Conservation (phyloP, 148 eudicot species). For the Amaranthus hypochondriacus region DNA sequence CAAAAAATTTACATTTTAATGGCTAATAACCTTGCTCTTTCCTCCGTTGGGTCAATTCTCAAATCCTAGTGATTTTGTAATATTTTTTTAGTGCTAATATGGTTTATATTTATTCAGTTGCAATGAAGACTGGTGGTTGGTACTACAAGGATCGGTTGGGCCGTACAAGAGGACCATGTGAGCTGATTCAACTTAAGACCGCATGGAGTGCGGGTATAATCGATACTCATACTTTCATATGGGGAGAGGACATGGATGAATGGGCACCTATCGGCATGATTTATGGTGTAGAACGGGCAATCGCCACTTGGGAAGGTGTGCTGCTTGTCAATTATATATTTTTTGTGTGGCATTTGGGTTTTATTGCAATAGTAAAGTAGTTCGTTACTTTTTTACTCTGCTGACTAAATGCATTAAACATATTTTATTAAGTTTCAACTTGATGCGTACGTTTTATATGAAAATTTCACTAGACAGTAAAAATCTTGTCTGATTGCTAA, state of each 20-base stretch:
- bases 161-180: slow-evolving; percentile 88
- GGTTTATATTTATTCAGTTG: slow-evolving; percentile 35
- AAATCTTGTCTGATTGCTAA: background rate
- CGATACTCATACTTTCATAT: slow-evolving; percentile 80
- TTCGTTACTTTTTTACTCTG: background rate
- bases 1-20: background rate
- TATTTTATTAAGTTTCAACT: background rate
- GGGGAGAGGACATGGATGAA: slow-evolving; percentile 98
- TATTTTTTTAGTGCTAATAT: background rate
- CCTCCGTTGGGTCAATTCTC: background rate
- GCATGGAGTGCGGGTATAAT: slow-evolving; percentile 93
- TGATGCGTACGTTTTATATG: background rate
- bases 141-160: slow-evolving; percentile 89
- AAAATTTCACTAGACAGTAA: background rate
- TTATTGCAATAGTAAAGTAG: background rate
- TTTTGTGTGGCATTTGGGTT: background rate
- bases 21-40: background rate
- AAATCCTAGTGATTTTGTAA: too few species aligned
- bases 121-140: slow-evolving; percentile 79
- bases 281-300: slow-evolving; percentile 80
- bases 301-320: slow-evolving; percentile 96
- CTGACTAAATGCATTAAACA: background rate
- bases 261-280: slow-evolving; percentile 98
- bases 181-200: slow-evolving; percentile 80
- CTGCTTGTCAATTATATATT: background rate